Percentiles rank a stretch among this genome's conserved stretches.
Evolutionary conservation across 805 yeast genomes (phyloP).

Genomic region (Saccharomyces mikatae): DNA sequence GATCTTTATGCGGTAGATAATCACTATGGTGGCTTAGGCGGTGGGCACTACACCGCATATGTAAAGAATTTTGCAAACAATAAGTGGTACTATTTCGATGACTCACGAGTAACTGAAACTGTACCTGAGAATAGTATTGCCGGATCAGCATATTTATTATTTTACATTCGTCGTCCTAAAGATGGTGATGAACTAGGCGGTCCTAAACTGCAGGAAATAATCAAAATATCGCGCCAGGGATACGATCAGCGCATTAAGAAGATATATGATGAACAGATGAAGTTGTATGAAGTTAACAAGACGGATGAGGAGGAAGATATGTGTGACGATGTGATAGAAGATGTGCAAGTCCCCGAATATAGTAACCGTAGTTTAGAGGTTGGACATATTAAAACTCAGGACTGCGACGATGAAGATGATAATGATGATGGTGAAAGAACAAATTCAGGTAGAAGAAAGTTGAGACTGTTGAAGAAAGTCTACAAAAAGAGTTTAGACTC

Average conservation of each 20-base stretch:
- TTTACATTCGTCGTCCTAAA: constrained; percentile 53
- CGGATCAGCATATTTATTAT: constrained; percentile 79
- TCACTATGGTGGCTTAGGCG: constrained; percentile 93
- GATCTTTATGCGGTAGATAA: constrained; percentile 91
- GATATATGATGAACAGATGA: constrained; percentile 18
- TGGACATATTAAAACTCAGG: constrained; percentile 8
- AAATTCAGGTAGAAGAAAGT: constrained; percentile 20
- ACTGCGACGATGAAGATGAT: constrained; percentile 1
- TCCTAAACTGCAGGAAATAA: constrained; percentile 33
- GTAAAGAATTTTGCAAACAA: constrained; percentile 69
- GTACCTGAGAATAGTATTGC: constrained; percentile 55
- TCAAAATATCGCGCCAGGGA: constrained; percentile 35
- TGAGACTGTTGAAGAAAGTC: constrained; percentile 23
- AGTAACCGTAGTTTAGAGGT: constrained; percentile 22
- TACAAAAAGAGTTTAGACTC: constrained; percentile 2
- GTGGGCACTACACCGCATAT: constrained; percentile 93
- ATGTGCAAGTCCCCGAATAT: constrained; percentile 4
- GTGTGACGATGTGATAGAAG: constrained; percentile 6
- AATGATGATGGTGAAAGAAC: constrained; percentile 9
- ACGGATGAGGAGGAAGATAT: constrained; percentile 20
- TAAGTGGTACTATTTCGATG: constrained; percentile 87
- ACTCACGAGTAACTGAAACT: constrained; percentile 59
- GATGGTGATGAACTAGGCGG: constrained; percentile 39
- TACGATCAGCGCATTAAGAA: constrained; percentile 20
- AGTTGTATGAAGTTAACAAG: constrained; percentile 22